Conservation (phyloP, 75 land plant species). For the Cunninghamia lanceolata region DNA sequence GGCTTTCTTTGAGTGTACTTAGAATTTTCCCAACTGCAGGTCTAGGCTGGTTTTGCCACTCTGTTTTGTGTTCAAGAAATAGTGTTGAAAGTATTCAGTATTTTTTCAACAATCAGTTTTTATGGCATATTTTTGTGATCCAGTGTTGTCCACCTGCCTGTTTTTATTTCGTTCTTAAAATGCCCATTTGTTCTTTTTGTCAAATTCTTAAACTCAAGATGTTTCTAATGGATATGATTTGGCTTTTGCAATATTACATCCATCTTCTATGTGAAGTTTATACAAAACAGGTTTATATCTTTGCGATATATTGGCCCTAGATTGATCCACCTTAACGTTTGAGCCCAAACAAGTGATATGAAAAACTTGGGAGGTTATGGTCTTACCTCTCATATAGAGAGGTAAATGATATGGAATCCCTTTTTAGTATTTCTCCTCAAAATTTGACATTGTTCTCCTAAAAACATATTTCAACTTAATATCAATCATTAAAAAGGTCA, state of each 20-base stretch:
- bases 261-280: not conserved
- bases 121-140: too few relatives aligned
- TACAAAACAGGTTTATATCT: not conserved
- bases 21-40: not conserved
- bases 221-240: not conserved
- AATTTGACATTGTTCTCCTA: not conserved
- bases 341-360: not conserved
- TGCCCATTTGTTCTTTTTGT: not conserved
- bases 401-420: not conserved
- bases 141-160: not conserved
- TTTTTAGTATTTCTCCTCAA: not conserved
- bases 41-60: not conserved
- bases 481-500: not conserved
- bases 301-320: not conserved
- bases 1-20: not conserved
- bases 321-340: not conserved
- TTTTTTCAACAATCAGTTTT: not conserved
- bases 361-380: not conserved
- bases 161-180: too few relatives aligned
- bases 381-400: not conserved
- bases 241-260: not conserved
- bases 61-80: not conserved
- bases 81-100: not conserved
- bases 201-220: not conserved
- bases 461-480: not conserved